Evolutionary conservation across 1,139 yeast species (phyloP), one percentile per base, ranked within the genome.

Genomic region (Kodamaea suecica): DNA sequence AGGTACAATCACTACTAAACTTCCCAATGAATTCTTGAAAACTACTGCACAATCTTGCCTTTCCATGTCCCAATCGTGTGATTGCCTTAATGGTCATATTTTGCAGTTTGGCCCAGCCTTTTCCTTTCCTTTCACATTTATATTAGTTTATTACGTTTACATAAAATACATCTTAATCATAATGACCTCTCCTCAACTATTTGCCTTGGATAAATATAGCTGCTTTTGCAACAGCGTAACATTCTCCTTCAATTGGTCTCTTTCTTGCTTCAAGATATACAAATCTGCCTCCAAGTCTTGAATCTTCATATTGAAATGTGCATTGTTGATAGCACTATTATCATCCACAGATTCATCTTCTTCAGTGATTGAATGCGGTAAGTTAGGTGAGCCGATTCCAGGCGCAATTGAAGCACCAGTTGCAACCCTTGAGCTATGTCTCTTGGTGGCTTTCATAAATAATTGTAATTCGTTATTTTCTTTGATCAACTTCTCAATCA

Each of bases 211-310:
- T 40, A 69, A 52, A 42, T 68, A 70, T 41, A 78, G 60, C 49
- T 76, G 76, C 55, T 80, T 81, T 56, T 80, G 81, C 52, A 81
- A 62, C 1, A 66, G 49, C 20, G 78, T 58, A n/a, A 80, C 75
- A 41, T 71, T 78, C 23, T 80, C 81, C 50, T 84, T 82, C 55
- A 85, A 65, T 49, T 80, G 84, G 52, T 87, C 94, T 47, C 95
- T 75, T 59, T 87, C 96, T 59, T 86, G 92, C 48, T 80, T 81
- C 49, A 83, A 70, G 42, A 87, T 83, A 48, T 75, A 84, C 49
- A 87, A 66, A 54, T 86, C 95, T 2, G 95, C 95, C 49, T 86
- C 85, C 50, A 87, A 66, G 50, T 87, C 95, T 50, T 84, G 80
- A 30, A 87, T 72, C 57, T 82, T 85, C 66, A 86, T 70, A 46